Conservation (phyloP, 2,329 filamentous ascomycete species). For the Epichloe coenophiala region DNA sequence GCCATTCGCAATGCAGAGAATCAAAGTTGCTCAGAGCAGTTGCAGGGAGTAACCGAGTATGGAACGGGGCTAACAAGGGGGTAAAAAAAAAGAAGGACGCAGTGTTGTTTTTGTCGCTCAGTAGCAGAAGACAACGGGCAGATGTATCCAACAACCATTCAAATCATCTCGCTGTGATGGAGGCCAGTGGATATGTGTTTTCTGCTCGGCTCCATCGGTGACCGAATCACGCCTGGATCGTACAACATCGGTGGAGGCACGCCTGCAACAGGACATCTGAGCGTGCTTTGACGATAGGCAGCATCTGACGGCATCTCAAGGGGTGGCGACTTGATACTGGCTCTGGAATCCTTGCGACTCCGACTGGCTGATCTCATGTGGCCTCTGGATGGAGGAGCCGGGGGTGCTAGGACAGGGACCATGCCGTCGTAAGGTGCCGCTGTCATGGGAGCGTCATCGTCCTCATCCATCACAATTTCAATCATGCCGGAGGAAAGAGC, state of each 20-base stretch:
- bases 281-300: conserved; percentile 10
- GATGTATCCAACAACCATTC: conserved; percentile 1
- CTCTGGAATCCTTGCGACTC: conserved; percentile 29
- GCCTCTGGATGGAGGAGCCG: conserved; percentile 28
- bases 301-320: conserved; percentile 27
- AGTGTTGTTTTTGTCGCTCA: not conserved
- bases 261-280: conserved; percentile 16
- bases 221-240: conserved; percentile 22
- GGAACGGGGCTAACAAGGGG: not conserved
- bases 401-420: conserved; percentile 33
- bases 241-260: conserved; percentile 23
- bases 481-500: conserved; percentile 42
- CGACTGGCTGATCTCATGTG: conserved; percentile 48
- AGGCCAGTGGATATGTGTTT: conserved; percentile 36
- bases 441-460: conserved; percentile 23
- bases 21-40: not conserved
- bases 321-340: conserved; percentile 13
- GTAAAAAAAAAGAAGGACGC: not conserved
- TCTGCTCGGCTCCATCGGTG: conserved; percentile 18
- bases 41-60: not conserved
- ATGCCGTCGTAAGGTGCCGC: conserved; percentile 27
- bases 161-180: conserved; percentile 43
- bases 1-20: not conserved
- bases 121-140: not conserved
- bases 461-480: conserved; percentile 53